phyloP scores from a whole-genome alignment of 352 stramenopile species.

The Pythium periplocum region DNA sequence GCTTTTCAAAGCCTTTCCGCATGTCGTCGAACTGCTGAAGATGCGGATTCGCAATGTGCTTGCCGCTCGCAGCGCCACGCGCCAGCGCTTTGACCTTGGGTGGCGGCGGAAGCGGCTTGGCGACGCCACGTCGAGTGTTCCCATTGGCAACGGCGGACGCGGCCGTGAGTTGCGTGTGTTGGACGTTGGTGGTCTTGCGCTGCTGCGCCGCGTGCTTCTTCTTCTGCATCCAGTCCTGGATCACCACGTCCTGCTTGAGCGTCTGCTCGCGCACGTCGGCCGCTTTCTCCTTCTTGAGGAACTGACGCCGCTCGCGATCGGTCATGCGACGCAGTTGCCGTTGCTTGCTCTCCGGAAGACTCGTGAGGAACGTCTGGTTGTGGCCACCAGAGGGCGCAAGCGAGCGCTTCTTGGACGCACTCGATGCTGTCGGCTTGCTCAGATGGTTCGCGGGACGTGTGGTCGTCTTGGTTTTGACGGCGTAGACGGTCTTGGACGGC shows the following conservation, averaged over 20 bases:
- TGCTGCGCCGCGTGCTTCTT: conserved; percentile 55
- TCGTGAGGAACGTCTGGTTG: conserved; percentile 50
- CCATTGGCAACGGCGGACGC: neutral
- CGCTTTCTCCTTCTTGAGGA: conserved; percentile 56
- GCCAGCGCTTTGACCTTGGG: conserved; percentile 39
- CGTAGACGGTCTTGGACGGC: conserved; percentile 47
- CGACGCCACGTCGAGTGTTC: conserved; percentile 6
- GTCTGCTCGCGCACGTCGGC: conserved; percentile 23
- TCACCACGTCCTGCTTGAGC: conserved; percentile 64
- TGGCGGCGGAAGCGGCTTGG: conserved; percentile 21
- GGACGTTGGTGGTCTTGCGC: conserved; percentile 33
- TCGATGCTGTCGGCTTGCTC: conserved; percentile 12
- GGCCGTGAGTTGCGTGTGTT: conserved; percentile 6
- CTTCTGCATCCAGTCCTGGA: conserved; percentile 68
- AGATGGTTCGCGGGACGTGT: conserved; percentile 4
- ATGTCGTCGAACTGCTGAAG: conserved; percentile 65
- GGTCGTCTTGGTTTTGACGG: conserved; percentile 31
- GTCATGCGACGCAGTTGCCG: conserved; percentile 57
- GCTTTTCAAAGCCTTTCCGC: conserved; percentile 50
- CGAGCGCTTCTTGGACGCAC: conserved; percentile 25
- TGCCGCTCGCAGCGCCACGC: conserved; percentile 44
- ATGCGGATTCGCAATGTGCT: conserved; percentile 48
- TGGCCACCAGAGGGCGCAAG: conserved; percentile 3
- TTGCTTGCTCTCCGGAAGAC: conserved; percentile 54
- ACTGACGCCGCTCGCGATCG: conserved; percentile 49